A percentile compares a stretch with the other conserved stretches of the same genome.
phyloP scores from a whole-genome alignment of 2,329 filamentous ascomycete genomes.

The Arachnopeziza araneosa region DNA sequence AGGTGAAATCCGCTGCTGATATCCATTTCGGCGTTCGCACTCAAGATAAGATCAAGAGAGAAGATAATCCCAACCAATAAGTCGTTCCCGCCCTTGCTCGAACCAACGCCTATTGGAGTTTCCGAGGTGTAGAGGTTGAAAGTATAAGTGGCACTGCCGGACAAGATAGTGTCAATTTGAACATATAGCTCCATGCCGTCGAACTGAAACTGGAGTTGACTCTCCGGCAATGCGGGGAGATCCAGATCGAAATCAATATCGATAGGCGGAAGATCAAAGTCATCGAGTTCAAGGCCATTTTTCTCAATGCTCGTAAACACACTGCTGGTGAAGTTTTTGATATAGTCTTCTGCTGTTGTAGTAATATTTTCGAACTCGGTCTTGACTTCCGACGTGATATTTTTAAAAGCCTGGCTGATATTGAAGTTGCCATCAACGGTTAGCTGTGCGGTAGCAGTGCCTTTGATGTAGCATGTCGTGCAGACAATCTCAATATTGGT shows the following conservation, averaged over 20 bases:
- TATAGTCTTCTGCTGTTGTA: constrained; percentile 24
- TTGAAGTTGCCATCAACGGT: constrained; percentile 39
- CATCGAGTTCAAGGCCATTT: constrained; percentile 25
- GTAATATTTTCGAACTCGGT: constrained; percentile 33
- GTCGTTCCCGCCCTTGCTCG: constrained; percentile 28
- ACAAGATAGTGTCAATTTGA: constrained; percentile 39
- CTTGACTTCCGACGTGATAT: constrained; percentile 31
- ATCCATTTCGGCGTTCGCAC: constrained; percentile 40
- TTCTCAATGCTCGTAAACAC: constrained; percentile 18
- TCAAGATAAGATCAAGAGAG: constrained; percentile 47
- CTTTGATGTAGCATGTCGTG: constrained; percentile 46
- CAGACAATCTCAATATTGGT: constrained; percentile 39
- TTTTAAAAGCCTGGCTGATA: constrained; percentile 29
- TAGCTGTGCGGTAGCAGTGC: constrained; percentile 38
- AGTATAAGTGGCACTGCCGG: constrained; percentile 39
- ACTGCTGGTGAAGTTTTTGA: constrained; percentile 5
- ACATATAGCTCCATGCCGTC: constrained; percentile 49
- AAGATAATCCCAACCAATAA: constrained; percentile 43
- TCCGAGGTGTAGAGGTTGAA: constrained; percentile 44
- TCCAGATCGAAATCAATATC: constrained; percentile 39
- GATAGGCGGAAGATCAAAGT: constrained; percentile 32
- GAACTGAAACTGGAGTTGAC: constrained; percentile 41
- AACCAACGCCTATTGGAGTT: constrained; percentile 37
- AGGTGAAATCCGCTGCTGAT: constrained; percentile 52
- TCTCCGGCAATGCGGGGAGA: constrained; percentile 38